These are phyloP conservation scores for Trichoderma semiorbis DNA, from an alignment of 2,329 filamentous ascomycete genomes.

Conservation along the genomic window DNA sequence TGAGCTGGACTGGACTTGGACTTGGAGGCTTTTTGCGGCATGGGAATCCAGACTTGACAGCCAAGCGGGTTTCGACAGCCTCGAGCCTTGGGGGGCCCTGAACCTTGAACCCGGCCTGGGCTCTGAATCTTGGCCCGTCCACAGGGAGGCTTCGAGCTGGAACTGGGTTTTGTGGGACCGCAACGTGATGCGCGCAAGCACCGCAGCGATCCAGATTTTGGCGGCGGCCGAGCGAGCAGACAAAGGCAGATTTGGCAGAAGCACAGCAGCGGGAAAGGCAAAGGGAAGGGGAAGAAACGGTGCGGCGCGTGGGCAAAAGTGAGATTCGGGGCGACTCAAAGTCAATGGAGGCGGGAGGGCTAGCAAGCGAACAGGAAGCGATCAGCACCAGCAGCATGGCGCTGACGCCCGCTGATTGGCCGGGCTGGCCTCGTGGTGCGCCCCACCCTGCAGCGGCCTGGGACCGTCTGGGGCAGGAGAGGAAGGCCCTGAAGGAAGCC, in stretches of 20 bases:
- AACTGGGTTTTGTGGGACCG: conserved; percentile 6
- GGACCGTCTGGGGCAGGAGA: neutral
- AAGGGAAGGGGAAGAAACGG: neutral
- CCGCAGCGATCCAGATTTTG: neutral
- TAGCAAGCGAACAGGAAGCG: conserved; percentile 16
- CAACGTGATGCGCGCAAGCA: neutral
- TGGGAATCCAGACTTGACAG: neutral
- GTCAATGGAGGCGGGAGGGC: conserved; percentile 12
- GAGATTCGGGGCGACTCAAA: neutral
- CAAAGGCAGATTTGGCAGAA: neutral
- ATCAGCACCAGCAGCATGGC: conserved; percentile 16
- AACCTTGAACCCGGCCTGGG: neutral
- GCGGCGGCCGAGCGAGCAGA: neutral
- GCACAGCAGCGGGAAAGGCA: neutral
- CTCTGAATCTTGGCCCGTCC: neutral
- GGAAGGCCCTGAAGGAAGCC: neutral
- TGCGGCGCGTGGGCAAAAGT: conserved; percentile 3
- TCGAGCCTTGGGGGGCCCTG: neutral
- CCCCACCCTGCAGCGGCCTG: neutral
- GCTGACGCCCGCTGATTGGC: conserved; percentile 14
- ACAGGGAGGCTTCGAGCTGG: neutral
- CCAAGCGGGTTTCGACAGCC: neutral
- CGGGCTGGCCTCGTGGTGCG: neutral
- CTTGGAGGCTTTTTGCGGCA: neutral
- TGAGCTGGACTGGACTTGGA: neutral